phyloP scores from a whole-genome alignment of 2,329 filamentous ascomycete genomes.

The Didymellaceae sp. region DNA sequence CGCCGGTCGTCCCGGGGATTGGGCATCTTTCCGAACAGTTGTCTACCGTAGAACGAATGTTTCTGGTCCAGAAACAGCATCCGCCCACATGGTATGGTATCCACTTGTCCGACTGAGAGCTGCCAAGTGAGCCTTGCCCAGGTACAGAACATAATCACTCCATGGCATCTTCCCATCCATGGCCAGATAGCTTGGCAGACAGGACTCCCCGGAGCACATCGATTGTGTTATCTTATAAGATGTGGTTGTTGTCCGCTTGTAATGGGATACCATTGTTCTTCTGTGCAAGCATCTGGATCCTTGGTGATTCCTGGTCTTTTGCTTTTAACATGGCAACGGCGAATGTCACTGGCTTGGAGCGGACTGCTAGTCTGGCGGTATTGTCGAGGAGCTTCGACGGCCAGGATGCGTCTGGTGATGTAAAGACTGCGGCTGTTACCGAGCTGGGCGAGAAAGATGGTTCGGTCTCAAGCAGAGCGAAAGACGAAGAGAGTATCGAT shows the following conservation, averaged over 20 bases:
- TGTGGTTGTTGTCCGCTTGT: background rate
- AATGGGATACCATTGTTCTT: background rate
- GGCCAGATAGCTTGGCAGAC: slow-evolving; percentile 1
- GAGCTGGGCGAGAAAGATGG: background rate
- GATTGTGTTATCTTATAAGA: background rate
- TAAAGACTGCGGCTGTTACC: background rate
- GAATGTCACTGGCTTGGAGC: background rate
- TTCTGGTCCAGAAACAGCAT: background rate
- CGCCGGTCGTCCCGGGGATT: too few relatives aligned
- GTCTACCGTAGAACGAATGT: too few relatives aligned
- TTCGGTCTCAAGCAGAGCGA: background rate
- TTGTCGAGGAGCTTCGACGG: background rate
- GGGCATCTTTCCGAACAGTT: too few relatives aligned
- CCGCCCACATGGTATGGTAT: background rate
- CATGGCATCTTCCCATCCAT: background rate
- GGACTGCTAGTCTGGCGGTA: slow-evolving; percentile 1
- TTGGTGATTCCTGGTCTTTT: background rate
- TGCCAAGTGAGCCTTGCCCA: slow-evolving; percentile 1
- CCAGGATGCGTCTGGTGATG: background rate
- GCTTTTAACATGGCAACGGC: background rate
- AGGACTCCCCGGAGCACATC: background rate
- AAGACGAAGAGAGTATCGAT: background rate
- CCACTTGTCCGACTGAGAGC: background rate
- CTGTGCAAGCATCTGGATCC: too few relatives aligned
- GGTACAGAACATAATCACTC: background rate